Conservation (phyloP, 192 early-diverging fungal genomes). For the Rhizophagus sp. region DNA sequence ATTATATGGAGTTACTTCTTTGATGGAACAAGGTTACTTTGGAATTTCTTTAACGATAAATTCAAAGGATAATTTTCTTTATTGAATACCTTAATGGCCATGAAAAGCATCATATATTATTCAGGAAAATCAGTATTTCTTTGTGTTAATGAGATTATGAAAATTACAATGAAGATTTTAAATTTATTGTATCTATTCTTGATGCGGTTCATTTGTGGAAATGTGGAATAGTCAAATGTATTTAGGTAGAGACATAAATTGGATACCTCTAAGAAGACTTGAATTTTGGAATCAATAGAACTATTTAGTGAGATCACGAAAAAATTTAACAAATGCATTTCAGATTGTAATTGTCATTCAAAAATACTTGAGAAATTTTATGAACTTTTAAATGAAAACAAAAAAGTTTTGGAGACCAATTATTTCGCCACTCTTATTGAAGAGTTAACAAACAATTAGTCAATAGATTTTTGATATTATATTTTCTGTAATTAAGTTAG, state of each 20-base stretch:
- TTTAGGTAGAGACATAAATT: background rate
- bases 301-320: background rate
- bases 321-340: background rate
- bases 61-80: background rate
- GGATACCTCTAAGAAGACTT: background rate
- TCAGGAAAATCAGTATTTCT: background rate
- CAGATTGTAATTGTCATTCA: slow-evolving; percentile 7
- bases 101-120: background rate
- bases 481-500: slow-evolving; percentile 10
- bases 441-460: background rate
- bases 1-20: background rate
- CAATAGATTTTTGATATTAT: background rate
- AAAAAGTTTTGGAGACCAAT: background rate
- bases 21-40: background rate
- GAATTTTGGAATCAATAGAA: background rate
- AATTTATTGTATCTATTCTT: background rate
- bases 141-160: background rate
- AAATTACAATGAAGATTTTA: background rate
- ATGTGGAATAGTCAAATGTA: background rate
- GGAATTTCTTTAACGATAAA: background rate
- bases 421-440: background rate
- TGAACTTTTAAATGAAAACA: background rate
- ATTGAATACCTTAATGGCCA: background rate
- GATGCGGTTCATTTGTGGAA: background rate
- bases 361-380: slow-evolving; percentile 4